Percentiles rank a stretch among this genome's conserved stretches.
These are phyloP conservation scores for Ascochyta clinopodiicola DNA, from an alignment of 2,329 filamentous ascomycete species.

Conservation along the genomic window DNA sequence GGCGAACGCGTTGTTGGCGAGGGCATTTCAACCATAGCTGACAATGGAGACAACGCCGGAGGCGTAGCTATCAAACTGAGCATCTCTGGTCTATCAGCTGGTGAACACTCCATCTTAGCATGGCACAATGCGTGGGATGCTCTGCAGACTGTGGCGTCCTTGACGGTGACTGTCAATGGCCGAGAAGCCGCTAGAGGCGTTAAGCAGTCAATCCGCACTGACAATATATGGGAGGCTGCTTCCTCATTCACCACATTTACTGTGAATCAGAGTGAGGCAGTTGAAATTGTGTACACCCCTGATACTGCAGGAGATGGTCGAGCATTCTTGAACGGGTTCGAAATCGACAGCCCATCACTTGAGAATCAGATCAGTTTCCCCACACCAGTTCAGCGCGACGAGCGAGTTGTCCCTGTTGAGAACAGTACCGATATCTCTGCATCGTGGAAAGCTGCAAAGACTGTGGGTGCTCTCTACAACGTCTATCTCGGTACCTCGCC, in stretches of 20 bases:
- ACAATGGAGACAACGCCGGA: conserved; percentile 23
- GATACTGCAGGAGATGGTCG: conserved; percentile 18
- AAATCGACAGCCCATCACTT: conserved; percentile 35
- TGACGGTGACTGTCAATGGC: conserved; percentile 36
- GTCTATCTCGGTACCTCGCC: conserved; percentile 32
- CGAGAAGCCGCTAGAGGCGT: conserved; percentile 11
- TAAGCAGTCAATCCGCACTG: conserved; percentile 34
- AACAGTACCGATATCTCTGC: conserved; percentile 21
- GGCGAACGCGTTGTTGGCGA: conserved; percentile 39
- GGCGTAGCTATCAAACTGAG: conserved; percentile 30
- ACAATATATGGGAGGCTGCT: conserved; percentile 43
- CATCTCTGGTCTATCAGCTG: conserved; percentile 35
- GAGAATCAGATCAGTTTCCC: conserved; percentile 37
- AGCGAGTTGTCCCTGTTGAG: conserved; percentile 25
- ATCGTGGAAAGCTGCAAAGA: conserved; percentile 32
- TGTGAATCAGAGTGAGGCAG: conserved; percentile 21
- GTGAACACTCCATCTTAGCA: conserved; percentile 36
- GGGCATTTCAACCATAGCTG: conserved; percentile 34
- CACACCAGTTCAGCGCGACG: conserved; percentile 36
- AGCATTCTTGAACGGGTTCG: conserved; percentile 43
- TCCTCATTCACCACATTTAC: conserved; percentile 37
- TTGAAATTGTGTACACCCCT: conserved; percentile 30
- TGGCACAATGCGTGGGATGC: conserved; percentile 45
- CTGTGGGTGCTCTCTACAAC: conserved; percentile 25
- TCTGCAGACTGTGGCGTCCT: conserved; percentile 23